Conservation (phyloP, 306 rosid species). For the Lathyrus oleraceus region DNA sequence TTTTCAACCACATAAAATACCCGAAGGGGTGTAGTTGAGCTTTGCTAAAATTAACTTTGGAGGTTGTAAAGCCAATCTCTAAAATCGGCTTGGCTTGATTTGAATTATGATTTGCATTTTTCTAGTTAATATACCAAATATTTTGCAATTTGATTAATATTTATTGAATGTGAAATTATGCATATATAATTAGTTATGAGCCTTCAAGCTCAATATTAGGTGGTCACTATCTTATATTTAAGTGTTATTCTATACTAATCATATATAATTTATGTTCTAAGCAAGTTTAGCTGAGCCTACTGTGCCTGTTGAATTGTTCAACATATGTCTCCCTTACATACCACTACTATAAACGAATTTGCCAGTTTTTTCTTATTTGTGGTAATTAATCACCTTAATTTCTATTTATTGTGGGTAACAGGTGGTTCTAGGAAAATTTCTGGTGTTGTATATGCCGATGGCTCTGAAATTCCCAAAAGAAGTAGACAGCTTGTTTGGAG, state of each 20-base stretch:
- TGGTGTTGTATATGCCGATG: constrained; percentile 71
- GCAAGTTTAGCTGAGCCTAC: constrained; percentile 6
- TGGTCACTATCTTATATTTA: not conserved
- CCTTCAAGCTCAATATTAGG: constrained; percentile 15
- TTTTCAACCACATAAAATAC: constrained; percentile 1
- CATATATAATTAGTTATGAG: constrained; percentile 13
- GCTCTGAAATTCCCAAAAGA: constrained; percentile 81
- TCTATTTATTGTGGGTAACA: constrained; percentile 45
- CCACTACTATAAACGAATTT: constrained; percentile 5
- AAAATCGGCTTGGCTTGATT: constrained; percentile 9
- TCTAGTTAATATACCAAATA: not conserved
- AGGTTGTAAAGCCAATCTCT: not conserved
- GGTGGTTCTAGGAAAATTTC: constrained; percentile 77
- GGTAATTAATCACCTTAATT: not conserved
- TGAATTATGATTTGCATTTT: constrained; percentile 13
- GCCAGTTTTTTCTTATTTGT: constrained; percentile 1
- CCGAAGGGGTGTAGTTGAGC: constrained; percentile 4
- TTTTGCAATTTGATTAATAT: not conserved
- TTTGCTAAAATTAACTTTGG: not conserved
- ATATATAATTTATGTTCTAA: constrained; percentile 17
- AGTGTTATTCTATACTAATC: not conserved
- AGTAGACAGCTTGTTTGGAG: constrained; percentile 88
- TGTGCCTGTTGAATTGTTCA: constrained; percentile 22
- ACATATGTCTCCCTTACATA: constrained; percentile 16
- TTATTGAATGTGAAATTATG: not conserved